Conservation (phyloP, 331 rosid species). For the Malus hybrid region DNA sequence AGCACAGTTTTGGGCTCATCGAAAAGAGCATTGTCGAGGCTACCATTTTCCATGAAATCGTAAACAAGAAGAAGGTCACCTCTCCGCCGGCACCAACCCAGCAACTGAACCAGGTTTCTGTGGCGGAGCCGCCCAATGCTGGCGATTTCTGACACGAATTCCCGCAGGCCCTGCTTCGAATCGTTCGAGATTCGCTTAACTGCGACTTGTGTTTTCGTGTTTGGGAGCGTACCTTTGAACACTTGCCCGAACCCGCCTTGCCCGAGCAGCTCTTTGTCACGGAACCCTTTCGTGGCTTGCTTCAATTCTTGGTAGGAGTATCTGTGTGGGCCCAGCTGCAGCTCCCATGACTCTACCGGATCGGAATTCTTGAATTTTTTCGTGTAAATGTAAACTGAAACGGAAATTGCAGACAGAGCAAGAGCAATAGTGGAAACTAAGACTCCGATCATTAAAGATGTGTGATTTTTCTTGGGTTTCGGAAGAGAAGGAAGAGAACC, state of each 20-base stretch:
- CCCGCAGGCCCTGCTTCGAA: slow-evolving; percentile 62
- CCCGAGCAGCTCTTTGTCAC: slow-evolving; percentile 55
- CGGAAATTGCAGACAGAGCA: slow-evolving; percentile 6
- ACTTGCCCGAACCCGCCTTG: slow-evolving; percentile 70
- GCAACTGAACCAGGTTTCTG: slow-evolving; percentile 55
- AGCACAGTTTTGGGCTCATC: slow-evolving; percentile 33
- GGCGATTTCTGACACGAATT: slow-evolving; percentile 61
- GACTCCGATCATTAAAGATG: slow-evolving; percentile 20
- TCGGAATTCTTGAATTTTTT: slow-evolving; percentile 52
- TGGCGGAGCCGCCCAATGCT: slow-evolving; percentile 71
- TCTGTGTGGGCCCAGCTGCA: slow-evolving; percentile 64
- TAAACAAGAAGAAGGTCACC: slow-evolving; percentile 56
- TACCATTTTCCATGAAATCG: slow-evolving; percentile 65
- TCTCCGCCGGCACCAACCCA: slow-evolving; percentile 67
- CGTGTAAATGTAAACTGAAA: slow-evolving; percentile 30
- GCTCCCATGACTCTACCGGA: slow-evolving; percentile 64
- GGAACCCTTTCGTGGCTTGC: slow-evolving; percentile 53
- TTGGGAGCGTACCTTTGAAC: slow-evolving; percentile 52
- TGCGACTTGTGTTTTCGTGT: slow-evolving; percentile 44
- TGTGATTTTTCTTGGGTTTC: slow-evolving; percentile 33
- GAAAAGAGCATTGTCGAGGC: slow-evolving; percentile 53
- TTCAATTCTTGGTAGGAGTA: slow-evolving; percentile 58
- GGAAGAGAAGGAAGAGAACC: slow-evolving; percentile 48
- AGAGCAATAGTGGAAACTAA: slow-evolving; percentile 23
- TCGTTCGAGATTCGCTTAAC: slow-evolving; percentile 57